Evolutionary conservation across 1,284 basidiomycete species (phyloP).

Genomic region (Chiua sp.): DNA sequence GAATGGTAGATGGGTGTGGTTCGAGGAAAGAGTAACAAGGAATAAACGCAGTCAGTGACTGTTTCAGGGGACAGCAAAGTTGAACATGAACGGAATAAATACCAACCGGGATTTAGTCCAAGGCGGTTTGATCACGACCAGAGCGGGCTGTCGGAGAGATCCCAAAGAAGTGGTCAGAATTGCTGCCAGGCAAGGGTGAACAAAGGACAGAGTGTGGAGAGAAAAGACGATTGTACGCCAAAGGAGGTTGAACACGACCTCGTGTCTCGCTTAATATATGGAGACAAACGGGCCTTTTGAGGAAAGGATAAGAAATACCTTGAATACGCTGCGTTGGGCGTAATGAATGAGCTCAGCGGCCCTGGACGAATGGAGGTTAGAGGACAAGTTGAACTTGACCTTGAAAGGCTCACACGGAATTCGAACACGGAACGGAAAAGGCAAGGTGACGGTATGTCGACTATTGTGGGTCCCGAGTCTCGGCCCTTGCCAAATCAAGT

Average conservation of each 20-base stretch:
- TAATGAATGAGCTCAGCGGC: conserved; percentile 67
- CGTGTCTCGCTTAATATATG: conserved; percentile 31
- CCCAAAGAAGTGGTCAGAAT: conserved; percentile 25
- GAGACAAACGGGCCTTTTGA: conserved; percentile 9
- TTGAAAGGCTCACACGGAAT: conserved; percentile 47
- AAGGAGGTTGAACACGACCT: conserved; percentile 26
- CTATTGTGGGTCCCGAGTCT: conserved; percentile 48
- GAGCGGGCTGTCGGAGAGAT: conserved; percentile 26
- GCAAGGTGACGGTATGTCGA: conserved; percentile 46
- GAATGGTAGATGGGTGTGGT: too few relatives aligned
- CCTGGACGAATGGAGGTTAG: conserved; percentile 46
- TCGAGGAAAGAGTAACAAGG: conserved; percentile 6
- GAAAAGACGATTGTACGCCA: conserved; percentile 29
- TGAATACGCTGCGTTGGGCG: conserved; percentile 37
- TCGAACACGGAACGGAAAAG: conserved; percentile 38
- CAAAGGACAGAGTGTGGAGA: conserved; percentile 27
- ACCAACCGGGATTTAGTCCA: conserved; percentile 31
- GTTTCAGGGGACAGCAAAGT: conserved; percentile 10
- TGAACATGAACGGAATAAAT: conserved; percentile 33
- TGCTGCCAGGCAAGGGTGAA: conserved; percentile 9
- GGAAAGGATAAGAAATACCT: conserved; percentile 40
- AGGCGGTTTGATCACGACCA: conserved; percentile 30
- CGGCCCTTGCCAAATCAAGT: conserved; percentile 40
- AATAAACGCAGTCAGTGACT: conserved; percentile 24
- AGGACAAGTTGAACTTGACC: conserved; percentile 5